Evolutionary conservation across 2,329 filamentous ascomycete species (phyloP).

Genomic region (Cladobotryum protrusum): DNA sequence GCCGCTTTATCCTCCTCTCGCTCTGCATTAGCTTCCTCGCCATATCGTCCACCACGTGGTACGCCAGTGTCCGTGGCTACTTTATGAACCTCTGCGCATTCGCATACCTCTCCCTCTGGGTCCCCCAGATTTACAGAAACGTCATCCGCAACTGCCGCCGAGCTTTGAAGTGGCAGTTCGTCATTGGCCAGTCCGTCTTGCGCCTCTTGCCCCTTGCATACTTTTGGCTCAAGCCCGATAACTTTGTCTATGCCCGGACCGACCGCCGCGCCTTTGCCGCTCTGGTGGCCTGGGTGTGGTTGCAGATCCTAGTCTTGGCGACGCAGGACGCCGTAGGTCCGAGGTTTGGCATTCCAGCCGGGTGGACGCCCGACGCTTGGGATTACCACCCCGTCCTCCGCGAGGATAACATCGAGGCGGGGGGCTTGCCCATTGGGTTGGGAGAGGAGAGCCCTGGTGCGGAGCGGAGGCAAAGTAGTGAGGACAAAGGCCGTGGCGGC

Average conservation of each 20-base stretch:
- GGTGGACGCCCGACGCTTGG: slow-evolving; percentile 69
- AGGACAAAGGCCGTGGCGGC: slow-evolving; percentile 25
- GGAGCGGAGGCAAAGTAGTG: slow-evolving; percentile 24
- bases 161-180: slow-evolving; percentile 86
- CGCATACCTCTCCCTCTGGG: slow-evolving; percentile 82
- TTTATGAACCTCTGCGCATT: slow-evolving; percentile 62
- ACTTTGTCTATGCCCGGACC: slow-evolving; percentile 70
- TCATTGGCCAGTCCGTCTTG: slow-evolving; percentile 73
- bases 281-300: slow-evolving; percentile 70
- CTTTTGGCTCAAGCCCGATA: slow-evolving; percentile 71
- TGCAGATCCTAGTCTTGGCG: slow-evolving; percentile 72
- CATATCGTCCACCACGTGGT: slow-evolving; percentile 56
- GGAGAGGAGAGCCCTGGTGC: slow-evolving; percentile 22
- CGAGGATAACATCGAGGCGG: slow-evolving; percentile 74
- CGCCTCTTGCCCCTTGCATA: slow-evolving; percentile 78
- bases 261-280: slow-evolving; percentile 60
- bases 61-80: slow-evolving; percentile 44
- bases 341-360: slow-evolving; percentile 71
- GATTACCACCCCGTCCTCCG: slow-evolving; percentile 91
- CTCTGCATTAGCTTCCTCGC: slow-evolving; percentile 52
- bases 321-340: slow-evolving; percentile 83
- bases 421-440: slow-evolving; percentile 73
- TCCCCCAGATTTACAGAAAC: slow-evolving; percentile 88
- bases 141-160: slow-evolving; percentile 84
- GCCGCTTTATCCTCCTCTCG: slow-evolving; percentile 51